phyloP scores from a whole-genome alignment of 2,329 filamentous ascomycete species.

The Scedosporium dehoogii region DNA sequence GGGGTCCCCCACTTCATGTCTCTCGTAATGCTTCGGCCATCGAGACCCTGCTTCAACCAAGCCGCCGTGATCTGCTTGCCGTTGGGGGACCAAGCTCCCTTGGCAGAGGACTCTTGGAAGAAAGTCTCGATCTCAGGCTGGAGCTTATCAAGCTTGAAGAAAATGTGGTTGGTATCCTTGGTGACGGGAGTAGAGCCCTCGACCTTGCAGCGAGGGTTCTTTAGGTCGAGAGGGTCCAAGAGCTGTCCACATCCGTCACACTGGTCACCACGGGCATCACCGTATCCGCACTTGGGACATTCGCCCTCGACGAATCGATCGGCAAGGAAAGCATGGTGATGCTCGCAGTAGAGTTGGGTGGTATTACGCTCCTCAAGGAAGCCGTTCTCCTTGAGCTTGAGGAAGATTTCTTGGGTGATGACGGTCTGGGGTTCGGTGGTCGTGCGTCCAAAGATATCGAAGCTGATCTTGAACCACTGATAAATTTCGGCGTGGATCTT shows the following conservation, averaged over 20 bases:
- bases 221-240: conserved; percentile 63
- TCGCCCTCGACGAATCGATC: conserved; percentile 77
- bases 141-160: conserved; percentile 76
- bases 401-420: conserved; percentile 88
- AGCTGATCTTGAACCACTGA: conserved; percentile 90
- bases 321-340: conserved; percentile 67
- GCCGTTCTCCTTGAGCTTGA: conserved; percentile 77
- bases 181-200: conserved; percentile 73
- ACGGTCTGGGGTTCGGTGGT: conserved; percentile 81
- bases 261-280: conserved; percentile 63
- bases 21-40: conserved; percentile 80
- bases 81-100: conserved; percentile 69
- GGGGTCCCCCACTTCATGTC: conserved; percentile 83
- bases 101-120: conserved; percentile 61
- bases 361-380: conserved; percentile 81
- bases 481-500: conserved; percentile 84
- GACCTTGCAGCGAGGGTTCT: conserved; percentile 85
- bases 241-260: conserved; percentile 66
- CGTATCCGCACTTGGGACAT: conserved; percentile 63
- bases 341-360: conserved; percentile 82
- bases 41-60: conserved; percentile 76
- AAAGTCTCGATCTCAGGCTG: conserved; percentile 69
- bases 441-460: conserved; percentile 91
- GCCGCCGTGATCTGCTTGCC: conserved; percentile 66
- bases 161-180: conserved; percentile 81